Conservation (phyloP, 495 filamentous ascomycete genomes). For the Penicillium egyptiacum region DNA sequence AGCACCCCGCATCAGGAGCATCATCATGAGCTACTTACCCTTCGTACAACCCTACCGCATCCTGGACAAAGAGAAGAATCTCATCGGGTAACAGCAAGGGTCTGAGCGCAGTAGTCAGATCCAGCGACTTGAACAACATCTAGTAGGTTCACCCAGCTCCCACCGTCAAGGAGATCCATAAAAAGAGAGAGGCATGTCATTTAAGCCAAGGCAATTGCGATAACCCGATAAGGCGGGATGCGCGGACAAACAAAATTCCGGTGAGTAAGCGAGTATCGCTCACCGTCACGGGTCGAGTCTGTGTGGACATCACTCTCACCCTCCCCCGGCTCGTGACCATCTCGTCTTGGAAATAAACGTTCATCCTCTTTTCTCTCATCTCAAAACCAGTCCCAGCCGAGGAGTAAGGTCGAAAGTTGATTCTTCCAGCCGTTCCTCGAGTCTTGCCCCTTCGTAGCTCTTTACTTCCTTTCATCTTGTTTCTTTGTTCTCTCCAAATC, state of each 20-base stretch:
- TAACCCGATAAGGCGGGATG: constrained; percentile 20
- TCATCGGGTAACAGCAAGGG: constrained; percentile 90
- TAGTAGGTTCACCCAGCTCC: constrained; percentile 46
- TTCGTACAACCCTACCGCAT: constrained; percentile 96
- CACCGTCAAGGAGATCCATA: constrained; percentile 12
- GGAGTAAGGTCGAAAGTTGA: constrained; percentile 15
- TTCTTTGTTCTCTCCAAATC: constrained; percentile 19
- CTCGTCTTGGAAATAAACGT: constrained; percentile 8
- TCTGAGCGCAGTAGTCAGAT: constrained; percentile 92
- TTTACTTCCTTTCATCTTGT: constrained; percentile 19
- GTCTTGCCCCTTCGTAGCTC: constrained; percentile 21
- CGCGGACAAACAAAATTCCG: constrained; percentile 19
- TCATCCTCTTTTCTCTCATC: constrained; percentile 2
- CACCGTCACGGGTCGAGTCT: constrained; percentile 2
- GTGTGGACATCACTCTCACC: not conserved
- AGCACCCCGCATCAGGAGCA: constrained; percentile 14
- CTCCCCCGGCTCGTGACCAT: not conserved
- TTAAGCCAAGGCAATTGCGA: constrained; percentile 12
- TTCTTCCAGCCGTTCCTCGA: constrained; percentile 4
- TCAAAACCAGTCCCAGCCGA: constrained; percentile 3
- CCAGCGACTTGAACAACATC: constrained; percentile 93
- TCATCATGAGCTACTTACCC: constrained; percentile 61
- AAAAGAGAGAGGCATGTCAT: not conserved
- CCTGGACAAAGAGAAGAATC: constrained; percentile 88
- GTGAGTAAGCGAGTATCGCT: constrained; percentile 21